Conservation (phyloP, 192 early-diverging fungal species). For the Linnemannia hyalina region DNA sequence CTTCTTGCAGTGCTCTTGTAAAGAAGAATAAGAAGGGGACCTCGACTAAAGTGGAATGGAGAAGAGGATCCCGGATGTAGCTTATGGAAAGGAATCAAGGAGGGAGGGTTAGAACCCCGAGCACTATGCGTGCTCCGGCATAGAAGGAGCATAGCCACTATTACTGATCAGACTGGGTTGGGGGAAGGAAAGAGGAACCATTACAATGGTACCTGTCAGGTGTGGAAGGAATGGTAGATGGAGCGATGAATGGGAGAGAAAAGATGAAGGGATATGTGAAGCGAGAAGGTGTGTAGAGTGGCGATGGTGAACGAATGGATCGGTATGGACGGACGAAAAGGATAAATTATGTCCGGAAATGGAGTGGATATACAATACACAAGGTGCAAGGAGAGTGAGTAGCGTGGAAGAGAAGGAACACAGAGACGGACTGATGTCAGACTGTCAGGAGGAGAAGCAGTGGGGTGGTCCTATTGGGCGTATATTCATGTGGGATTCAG, state of each 20-base stretch:
- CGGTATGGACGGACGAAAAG: neutral
- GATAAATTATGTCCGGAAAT: conserved; percentile 4
- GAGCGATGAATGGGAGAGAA: too few relatives aligned
- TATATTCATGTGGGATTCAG: neutral
- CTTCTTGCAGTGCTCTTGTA: neutral
- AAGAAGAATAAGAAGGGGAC: neutral
- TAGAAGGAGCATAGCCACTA: too few relatives aligned
- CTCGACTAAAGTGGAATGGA: too few relatives aligned
- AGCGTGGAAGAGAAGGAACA: neutral
- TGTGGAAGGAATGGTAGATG: too few relatives aligned
- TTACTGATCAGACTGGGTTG: too few relatives aligned
- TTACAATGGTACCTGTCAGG: too few relatives aligned
- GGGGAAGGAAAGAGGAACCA: too few relatives aligned
- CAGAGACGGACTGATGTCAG: neutral
- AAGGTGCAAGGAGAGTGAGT: neutral
- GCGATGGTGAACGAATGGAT: neutral
- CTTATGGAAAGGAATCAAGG: too few relatives aligned
- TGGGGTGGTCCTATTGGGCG: neutral
- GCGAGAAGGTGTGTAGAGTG: neutral
- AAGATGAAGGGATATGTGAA: neutral
- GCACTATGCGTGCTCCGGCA: too few relatives aligned
- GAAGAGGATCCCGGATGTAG: too few relatives aligned
- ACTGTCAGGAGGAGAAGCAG: neutral
- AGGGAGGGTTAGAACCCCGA: too few relatives aligned
- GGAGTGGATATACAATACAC: neutral